These are phyloP conservation scores for Myxozyma vanderwaltii DNA, from an alignment of 805 yeast species.

Conservation along the genomic window DNA sequence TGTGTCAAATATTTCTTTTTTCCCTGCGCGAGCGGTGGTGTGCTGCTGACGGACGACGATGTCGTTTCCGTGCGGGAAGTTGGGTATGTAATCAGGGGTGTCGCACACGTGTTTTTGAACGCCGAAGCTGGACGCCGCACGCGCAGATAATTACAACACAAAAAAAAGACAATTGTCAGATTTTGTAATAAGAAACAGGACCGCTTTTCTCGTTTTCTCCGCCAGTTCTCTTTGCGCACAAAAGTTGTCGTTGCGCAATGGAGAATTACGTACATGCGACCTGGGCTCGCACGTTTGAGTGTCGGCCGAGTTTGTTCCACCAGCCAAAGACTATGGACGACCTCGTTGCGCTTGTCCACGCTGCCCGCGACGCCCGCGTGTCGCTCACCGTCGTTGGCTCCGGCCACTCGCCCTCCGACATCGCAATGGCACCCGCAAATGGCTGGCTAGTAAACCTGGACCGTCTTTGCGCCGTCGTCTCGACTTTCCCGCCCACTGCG, in stretches of 20 bases:
- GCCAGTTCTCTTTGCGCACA: neutral
- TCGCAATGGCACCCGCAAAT: slow-evolving; percentile 68
- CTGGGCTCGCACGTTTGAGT: slow-evolving; percentile 89
- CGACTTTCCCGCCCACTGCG: slow-evolving; percentile 30
- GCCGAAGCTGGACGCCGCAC: slow-evolving; percentile 10
- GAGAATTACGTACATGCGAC: slow-evolving; percentile 43
- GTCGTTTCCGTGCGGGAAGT: neutral
- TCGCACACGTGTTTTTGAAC: slow-evolving; percentile 11
- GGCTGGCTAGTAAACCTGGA: slow-evolving; percentile 91
- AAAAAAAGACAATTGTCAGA: neutral
- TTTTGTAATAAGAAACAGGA: no score
- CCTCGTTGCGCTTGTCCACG: slow-evolving; percentile 62
- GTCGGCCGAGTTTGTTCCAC: slow-evolving; percentile 74
- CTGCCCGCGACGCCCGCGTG: slow-evolving; percentile 60
- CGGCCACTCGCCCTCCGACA: slow-evolving; percentile 91
- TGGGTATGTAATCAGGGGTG: slow-evolving; percentile 3
- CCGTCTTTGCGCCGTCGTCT: slow-evolving; percentile 54
- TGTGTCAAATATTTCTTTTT: no score
- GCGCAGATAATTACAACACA: slow-evolving; percentile 3
- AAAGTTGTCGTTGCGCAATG: neutral
- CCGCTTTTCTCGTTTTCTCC: neutral
- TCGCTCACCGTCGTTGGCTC: slow-evolving; percentile 86
- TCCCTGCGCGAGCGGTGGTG: no score
- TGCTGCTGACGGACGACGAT: no score
- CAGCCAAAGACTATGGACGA: slow-evolving; percentile 77